Conservation (phyloP, 1,284 basidiomycete genomes). For the Ganoderma resinaceum region DNA sequence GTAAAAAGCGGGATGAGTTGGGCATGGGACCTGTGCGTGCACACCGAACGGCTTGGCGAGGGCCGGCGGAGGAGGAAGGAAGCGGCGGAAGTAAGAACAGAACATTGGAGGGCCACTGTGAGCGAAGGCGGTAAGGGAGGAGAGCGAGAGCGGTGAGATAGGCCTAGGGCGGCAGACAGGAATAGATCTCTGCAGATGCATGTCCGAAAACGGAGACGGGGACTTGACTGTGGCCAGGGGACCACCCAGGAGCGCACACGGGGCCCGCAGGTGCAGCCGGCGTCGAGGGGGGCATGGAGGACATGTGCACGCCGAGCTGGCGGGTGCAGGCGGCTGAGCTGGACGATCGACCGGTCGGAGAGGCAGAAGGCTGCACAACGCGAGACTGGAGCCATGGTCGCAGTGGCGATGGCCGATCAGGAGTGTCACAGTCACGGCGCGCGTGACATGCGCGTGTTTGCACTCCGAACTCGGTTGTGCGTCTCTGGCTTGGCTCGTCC, state of each 20-base stretch:
- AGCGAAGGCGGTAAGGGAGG: slow-evolving; percentile 16
- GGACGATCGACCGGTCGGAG: neutral
- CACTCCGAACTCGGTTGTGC: slow-evolving; percentile 6
- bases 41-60: neutral
- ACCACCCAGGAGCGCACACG: neutral
- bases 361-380: neutral
- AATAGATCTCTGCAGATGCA: slow-evolving; percentile 17
- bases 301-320: neutral
- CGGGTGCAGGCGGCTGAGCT: neutral
- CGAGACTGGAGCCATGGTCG: neutral
- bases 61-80: slow-evolving; percentile 8
- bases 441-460: slow-evolving; percentile 13
- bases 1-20: slow-evolving; percentile 3
- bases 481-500: too few species aligned
- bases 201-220: slow-evolving; percentile 25
- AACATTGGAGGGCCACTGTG: slow-evolving; percentile 1
- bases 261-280: neutral
- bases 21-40: slow-evolving; percentile 3
- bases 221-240: slow-evolving; percentile 21
- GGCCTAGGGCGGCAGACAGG: slow-evolving; percentile 19
- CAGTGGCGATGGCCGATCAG: neutral
- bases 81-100: slow-evolving; percentile 26
- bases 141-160: slow-evolving; percentile 17
- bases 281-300: neutral
- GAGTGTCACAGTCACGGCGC: neutral